Evolutionary conservation across 2,329 filamentous ascomycete genomes (phyloP).

Genomic region (Cercospora citrullina): DNA sequence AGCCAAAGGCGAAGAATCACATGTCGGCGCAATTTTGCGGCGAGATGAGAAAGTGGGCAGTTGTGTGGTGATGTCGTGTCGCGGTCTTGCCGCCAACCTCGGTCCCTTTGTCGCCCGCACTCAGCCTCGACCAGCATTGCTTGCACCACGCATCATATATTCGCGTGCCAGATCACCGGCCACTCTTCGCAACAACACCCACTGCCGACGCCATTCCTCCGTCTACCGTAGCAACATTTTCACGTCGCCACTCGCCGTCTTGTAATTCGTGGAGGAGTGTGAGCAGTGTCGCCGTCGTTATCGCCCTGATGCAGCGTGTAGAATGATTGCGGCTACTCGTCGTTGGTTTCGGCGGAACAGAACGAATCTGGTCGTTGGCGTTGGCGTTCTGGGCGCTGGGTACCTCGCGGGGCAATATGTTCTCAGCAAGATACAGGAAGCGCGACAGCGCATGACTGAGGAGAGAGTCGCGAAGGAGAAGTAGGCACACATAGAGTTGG

Average conservation of each 20-base stretch:
- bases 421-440: conserved; percentile 84
- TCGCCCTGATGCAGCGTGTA: conserved; percentile 20
- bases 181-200: background rate
- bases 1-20: background rate
- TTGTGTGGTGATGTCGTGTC: conserved; percentile 3
- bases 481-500: conserved; percentile 54
- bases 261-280: background rate
- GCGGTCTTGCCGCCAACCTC: conserved; percentile 7
- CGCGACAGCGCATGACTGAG: conserved; percentile 92
- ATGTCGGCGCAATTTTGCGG: background rate
- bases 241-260: background rate
- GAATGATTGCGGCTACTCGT: conserved; percentile 71
- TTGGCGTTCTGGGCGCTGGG: conserved; percentile 82
- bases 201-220: background rate
- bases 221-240: background rate
- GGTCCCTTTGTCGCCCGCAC: conserved; percentile 7
- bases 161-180: conserved; percentile 8
- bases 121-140: conserved; percentile 8
- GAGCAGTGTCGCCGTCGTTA: background rate
- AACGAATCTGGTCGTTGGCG: conserved; percentile 82
- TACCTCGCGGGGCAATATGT: conserved; percentile 95
- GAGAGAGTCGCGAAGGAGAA: conserved; percentile 96
- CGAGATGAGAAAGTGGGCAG: conserved; percentile 9
- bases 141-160: conserved; percentile 11
- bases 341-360: conserved; percentile 92